phyloP scores from a whole-genome alignment of 2,329 filamentous ascomycete species.

The Exophiala mesophila region DNA sequence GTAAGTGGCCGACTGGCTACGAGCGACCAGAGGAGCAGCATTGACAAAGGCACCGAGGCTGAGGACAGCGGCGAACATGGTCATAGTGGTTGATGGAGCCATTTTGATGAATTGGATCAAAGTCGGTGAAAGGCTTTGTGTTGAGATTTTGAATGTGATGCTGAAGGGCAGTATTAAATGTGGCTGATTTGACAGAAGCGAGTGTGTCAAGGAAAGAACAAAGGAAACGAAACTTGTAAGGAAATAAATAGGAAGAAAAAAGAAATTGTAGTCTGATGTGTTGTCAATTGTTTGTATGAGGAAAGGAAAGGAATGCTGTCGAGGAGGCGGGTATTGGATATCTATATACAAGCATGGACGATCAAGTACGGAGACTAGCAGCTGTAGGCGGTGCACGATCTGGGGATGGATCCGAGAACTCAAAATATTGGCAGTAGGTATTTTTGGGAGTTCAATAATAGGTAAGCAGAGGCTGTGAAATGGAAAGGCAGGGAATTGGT shows the following conservation, averaged over 20 bases:
- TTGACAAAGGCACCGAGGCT: slow-evolving; percentile 7
- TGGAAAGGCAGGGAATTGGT: slow-evolving; percentile 2
- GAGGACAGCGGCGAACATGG: slow-evolving; percentile 9
- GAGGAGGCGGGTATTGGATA: slow-evolving; percentile 2
- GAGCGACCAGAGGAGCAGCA: slow-evolving; percentile 12
- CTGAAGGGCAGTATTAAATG: slow-evolving; percentile 1
- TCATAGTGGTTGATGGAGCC: slow-evolving; percentile 5
- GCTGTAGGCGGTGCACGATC: neutral
- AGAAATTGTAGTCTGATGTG: slow-evolving; percentile 24
- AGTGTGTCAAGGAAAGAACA: slow-evolving; percentile 9
- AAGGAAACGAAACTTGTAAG: slow-evolving; percentile 15
- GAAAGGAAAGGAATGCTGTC: slow-evolving; percentile 3
- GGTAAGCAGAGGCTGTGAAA: neutral
- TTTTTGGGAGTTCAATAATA: neutral
- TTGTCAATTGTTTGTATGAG: slow-evolving; percentile 13
- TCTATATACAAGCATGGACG: slow-evolving; percentile 10
- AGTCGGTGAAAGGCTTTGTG: slow-evolving; percentile 1
- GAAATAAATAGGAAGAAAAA: slow-evolving; percentile 13
- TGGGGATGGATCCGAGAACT: too few species aligned
- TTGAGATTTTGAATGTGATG: neutral
- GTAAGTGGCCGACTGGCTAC: slow-evolving; percentile 2
- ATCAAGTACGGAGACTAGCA: neutral
- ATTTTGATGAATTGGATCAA: neutral
- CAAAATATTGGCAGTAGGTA: neutral
- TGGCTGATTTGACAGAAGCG: slow-evolving; percentile 5